Conservation (phyloP, 768 basidiomycete species). For the Nevesoporus exiguus region DNA sequence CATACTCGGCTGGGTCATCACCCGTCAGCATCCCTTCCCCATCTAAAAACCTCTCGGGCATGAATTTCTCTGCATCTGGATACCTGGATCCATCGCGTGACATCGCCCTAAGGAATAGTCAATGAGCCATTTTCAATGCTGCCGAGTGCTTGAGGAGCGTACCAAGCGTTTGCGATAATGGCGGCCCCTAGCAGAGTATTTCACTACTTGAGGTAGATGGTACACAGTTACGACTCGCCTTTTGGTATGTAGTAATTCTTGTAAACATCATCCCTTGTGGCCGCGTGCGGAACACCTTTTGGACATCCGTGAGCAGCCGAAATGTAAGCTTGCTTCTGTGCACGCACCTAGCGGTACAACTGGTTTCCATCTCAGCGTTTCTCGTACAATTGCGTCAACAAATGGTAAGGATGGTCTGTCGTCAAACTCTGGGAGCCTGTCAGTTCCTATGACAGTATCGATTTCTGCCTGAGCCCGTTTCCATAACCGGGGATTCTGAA, state of each 20-base stretch:
- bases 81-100: background rate
- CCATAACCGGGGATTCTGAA: constrained; percentile 6
- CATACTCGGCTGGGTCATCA: background rate
- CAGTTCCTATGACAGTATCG: background rate
- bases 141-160: background rate
- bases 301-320: too few relatives aligned
- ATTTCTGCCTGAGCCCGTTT: constrained; percentile 4
- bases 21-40: background rate
- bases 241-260: constrained; percentile 3
- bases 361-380: constrained; percentile 5
- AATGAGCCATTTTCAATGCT: background rate
- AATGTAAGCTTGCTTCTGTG: background rate
- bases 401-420: constrained; percentile 6
- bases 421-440: constrained; percentile 5
- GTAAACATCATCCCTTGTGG: background rate
- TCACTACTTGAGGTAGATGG: background rate
- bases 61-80: background rate
- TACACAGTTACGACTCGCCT: background rate
- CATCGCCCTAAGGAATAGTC: background rate
- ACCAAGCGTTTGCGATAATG: background rate
- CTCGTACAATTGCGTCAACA: background rate
- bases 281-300: background rate
- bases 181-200: background rate
- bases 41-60: background rate
- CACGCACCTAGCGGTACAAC: background rate